Percentiles rank a stretch among this genome's conserved stretches.
These are phyloP conservation scores for Zizania palustris DNA, from an alignment of 202 grass and related monocot species.

Conservation along the genomic window DNA sequence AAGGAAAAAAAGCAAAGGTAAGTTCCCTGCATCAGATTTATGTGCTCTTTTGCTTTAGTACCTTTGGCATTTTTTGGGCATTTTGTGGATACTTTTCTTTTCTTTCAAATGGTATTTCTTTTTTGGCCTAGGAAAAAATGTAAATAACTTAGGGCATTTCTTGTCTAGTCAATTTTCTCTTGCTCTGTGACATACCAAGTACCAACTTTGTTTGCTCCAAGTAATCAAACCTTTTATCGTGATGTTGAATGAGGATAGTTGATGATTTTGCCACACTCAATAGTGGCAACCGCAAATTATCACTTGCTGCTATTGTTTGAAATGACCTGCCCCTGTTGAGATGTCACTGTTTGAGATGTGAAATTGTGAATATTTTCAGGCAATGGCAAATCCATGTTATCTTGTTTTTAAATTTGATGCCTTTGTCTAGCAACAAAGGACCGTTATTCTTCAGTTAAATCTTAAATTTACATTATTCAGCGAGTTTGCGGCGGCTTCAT, in stretches of 20 bases:
- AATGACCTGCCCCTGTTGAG: too few species aligned
- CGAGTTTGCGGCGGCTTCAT: constrained; percentile 98
- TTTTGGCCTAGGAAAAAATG: constrained; percentile 12
- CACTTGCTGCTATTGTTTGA: not conserved
- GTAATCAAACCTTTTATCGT: constrained; percentile 3
- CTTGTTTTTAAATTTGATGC: not conserved
- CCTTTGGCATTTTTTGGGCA: constrained; percentile 2
- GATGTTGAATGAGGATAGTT: not conserved
- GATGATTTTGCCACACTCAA: not conserved
- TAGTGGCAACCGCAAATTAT: not conserved
- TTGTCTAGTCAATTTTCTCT: not conserved
- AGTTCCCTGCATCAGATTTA: not conserved
- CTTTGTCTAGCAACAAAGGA: constrained; percentile 9
- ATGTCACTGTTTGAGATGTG: not conserved
- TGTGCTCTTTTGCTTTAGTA: constrained; percentile 32
- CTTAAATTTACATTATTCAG: constrained; percentile 51
- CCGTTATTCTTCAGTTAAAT: constrained; percentile 10
- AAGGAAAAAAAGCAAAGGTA: constrained; percentile 96
- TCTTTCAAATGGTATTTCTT: not conserved
- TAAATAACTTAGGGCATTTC: constrained; percentile 13
- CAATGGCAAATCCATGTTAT: not conserved
- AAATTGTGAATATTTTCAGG: constrained; percentile 12
- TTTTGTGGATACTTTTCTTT: constrained; percentile 22
- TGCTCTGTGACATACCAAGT: not conserved
- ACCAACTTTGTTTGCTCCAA: not conserved